Conservation (phyloP, 1,284 basidiomycete species). For the Wolfiporia cocos region DNA sequence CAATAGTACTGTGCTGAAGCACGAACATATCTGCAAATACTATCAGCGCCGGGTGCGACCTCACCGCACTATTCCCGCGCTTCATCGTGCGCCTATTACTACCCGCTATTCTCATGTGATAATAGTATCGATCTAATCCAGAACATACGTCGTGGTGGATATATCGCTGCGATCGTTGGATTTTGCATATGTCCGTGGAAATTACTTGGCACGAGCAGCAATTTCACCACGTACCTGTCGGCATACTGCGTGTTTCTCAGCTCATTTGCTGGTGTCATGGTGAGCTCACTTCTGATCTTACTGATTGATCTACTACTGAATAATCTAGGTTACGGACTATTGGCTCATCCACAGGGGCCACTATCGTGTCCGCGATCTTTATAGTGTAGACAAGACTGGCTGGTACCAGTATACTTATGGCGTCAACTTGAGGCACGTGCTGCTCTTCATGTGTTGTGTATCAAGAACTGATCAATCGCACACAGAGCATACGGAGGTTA, state of each 20-base stretch:
- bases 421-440: conserved; percentile 57
- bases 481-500: conserved; percentile 66
- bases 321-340: conserved; percentile 65
- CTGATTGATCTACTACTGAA: not conserved
- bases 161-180: conserved; percentile 71
- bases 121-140: conserved; percentile 16
- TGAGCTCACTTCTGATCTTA: conserved; percentile 17
- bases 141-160: conserved; percentile 84
- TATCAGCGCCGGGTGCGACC: conserved; percentile 79
- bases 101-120: not conserved
- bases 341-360: conserved; percentile 73
- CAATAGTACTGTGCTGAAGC: conserved; percentile 32
- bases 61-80: conserved; percentile 75
- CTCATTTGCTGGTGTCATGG: conserved; percentile 79
- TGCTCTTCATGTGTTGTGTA: not conserved
- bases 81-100: conserved; percentile 52
- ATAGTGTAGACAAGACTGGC: conserved; percentile 46
- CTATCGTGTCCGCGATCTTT: conserved; percentile 72
- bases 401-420: conserved; percentile 80
- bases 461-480: not conserved
- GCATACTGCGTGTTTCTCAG: conserved; percentile 81
- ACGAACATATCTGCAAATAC: conserved; percentile 85
- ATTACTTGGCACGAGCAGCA: conserved; percentile 68
- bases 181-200: conserved; percentile 79
- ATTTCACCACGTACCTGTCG: conserved; percentile 80